phyloP scores from a whole-genome alignment of 1,284 basidiomycete genomes.

The Singerocomus inundabilis region DNA sequence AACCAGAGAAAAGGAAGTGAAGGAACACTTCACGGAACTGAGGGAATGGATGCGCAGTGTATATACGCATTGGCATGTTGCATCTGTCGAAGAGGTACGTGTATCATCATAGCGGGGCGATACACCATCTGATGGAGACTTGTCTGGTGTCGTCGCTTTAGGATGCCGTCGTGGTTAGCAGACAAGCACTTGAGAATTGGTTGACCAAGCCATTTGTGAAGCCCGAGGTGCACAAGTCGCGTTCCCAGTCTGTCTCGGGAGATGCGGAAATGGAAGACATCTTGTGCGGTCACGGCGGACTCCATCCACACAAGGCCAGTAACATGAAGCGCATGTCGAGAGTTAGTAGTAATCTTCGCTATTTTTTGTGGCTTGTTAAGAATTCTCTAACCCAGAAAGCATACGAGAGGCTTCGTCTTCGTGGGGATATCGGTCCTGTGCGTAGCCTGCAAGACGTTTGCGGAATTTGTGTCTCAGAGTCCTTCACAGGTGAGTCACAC shows the following conservation, averaged over 20 bases:
- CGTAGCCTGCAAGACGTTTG: constrained; percentile 58
- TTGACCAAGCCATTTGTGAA: constrained; percentile 42
- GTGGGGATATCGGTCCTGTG: constrained; percentile 48
- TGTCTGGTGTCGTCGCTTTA: constrained; percentile 29
- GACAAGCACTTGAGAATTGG: constrained; percentile 60
- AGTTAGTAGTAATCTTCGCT: constrained; percentile 26
- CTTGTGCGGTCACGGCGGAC: constrained; percentile 55
- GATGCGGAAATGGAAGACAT: constrained; percentile 37
- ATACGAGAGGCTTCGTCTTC: constrained; percentile 43
- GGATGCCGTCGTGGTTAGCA: constrained; percentile 59
- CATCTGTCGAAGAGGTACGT: constrained; percentile 47
- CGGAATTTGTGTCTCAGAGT: constrained; percentile 50
- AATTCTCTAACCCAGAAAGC: constrained; percentile 39
- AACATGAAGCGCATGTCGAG: constrained; percentile 64
- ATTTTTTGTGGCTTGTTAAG: background rate
- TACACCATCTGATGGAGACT: constrained; percentile 9
- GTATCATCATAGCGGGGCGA: constrained; percentile 6
- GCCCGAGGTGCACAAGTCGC: constrained; percentile 21
- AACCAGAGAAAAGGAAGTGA: constrained; percentile 45
- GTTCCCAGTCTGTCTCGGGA: constrained; percentile 19
- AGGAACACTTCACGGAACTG: constrained; percentile 46
- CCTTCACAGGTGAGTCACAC: constrained; percentile 54
- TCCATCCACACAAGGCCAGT: constrained; percentile 54
- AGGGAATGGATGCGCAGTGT: constrained; percentile 57
- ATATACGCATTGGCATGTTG: constrained; percentile 61